Evolutionary conservation across 2,329 filamentous ascomycete genomes (phyloP).

Genomic region (Fusarium succisae): DNA sequence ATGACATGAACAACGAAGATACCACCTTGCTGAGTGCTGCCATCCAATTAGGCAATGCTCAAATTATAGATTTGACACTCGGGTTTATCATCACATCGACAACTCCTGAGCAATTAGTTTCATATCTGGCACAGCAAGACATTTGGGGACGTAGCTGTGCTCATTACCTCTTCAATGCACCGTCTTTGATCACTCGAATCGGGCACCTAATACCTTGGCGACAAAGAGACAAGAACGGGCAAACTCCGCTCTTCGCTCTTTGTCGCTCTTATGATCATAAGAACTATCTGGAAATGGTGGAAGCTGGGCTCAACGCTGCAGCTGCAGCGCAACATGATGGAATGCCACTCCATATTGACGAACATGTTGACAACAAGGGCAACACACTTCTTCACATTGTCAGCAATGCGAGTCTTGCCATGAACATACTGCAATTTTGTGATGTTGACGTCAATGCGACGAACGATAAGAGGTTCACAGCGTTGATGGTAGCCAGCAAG

Average conservation of each 20-base stretch:
- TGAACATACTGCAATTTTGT: constrained; percentile 80
- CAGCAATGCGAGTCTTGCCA: constrained; percentile 81
- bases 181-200: constrained; percentile 79
- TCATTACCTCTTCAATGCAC: constrained; percentile 96
- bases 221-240: constrained; percentile 92
- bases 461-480: constrained; percentile 94
- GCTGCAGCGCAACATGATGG: constrained; percentile 79
- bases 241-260: constrained; percentile 95
- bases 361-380: constrained; percentile 91
- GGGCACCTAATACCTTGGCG: constrained; percentile 86
- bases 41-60: constrained; percentile 81
- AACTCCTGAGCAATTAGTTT: constrained; percentile 64
- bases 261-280: constrained; percentile 95
- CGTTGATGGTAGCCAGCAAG: constrained; percentile 98
- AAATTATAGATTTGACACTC: constrained; percentile 79
- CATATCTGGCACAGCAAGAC: constrained; percentile 82
- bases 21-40: constrained; percentile 91
- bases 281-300: constrained; percentile 88
- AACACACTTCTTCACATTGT: constrained; percentile 97
- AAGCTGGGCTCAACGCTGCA: constrained; percentile 79
- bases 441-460: constrained; percentile 96
- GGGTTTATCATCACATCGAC: constrained; percentile 71
- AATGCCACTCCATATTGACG: constrained; percentile 85
- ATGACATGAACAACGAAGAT: constrained; percentile 88
- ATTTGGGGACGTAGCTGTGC: constrained; percentile 86